phyloP scores from a whole-genome alignment of 192 early-diverging fungal genomes.

The Umbelopsis sp. region DNA sequence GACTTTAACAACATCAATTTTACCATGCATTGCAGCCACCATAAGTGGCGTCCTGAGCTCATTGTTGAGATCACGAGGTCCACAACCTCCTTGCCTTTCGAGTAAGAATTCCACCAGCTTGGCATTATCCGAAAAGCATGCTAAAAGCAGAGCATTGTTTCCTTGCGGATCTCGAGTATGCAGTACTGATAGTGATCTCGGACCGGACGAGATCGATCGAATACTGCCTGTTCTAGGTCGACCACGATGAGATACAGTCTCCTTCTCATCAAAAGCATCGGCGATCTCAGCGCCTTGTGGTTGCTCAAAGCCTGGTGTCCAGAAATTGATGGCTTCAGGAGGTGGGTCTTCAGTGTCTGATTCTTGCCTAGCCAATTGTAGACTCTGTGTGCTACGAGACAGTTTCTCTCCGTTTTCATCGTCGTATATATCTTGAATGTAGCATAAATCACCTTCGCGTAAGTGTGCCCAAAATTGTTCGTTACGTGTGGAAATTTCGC shows the following conservation, averaged over 20 bases:
- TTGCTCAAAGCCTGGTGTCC: background rate
- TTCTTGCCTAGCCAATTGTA: background rate
- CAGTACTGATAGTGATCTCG: constrained; percentile 17
- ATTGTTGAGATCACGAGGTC: constrained; percentile 37
- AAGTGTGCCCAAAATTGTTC: constrained; percentile 38
- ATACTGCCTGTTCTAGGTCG: constrained; percentile 8
- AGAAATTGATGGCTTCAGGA: background rate
- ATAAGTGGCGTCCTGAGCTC: constrained; percentile 43
- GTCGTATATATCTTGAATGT: constrained; percentile 13
- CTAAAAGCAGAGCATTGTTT: constrained; percentile 42
- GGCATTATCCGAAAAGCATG: constrained; percentile 35
- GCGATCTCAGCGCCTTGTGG: background rate
- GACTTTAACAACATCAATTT: constrained; percentile 29
- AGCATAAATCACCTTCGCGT: constrained; percentile 31
- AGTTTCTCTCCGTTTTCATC: constrained; percentile 11
- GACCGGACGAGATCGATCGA: background rate
- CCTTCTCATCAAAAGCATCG: constrained; percentile 19
- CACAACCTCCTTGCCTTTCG: constrained; percentile 13
- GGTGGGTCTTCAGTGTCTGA: background rate
- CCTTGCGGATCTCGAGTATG: constrained; percentile 43
- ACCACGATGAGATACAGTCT: constrained; percentile 4
- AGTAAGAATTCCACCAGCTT: constrained; percentile 31
- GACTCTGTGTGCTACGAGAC: background rate
- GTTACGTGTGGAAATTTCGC: constrained; percentile 38
- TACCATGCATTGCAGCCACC: constrained; percentile 28